A percentile compares a stretch with the other conserved stretches of the same genome.
phyloP scores from a whole-genome alignment of 2,329 filamentous ascomycete genomes.

The Epicoccum sorghinum region DNA sequence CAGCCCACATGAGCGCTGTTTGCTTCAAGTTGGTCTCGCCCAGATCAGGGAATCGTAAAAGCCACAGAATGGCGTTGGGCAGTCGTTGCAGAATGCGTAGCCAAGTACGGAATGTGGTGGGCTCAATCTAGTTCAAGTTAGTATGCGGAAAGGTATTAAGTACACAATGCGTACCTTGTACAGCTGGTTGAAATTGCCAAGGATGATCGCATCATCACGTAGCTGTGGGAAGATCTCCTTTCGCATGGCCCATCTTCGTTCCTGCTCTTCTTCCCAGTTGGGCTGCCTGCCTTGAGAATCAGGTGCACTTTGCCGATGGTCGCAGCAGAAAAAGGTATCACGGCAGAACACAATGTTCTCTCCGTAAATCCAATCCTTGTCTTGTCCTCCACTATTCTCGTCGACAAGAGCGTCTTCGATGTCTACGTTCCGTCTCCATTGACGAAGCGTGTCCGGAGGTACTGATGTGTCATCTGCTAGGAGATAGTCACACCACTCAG shows the following conservation, averaged over 20 bases:
- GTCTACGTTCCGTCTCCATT: conserved; percentile 75
- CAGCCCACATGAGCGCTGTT: conserved; percentile 84
- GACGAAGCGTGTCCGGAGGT: conserved; percentile 79
- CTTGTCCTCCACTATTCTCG: conserved; percentile 70
- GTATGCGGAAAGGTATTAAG: not conserved
- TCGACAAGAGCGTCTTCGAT: conserved; percentile 71
- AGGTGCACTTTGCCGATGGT: conserved; percentile 87
- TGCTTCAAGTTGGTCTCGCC: conserved; percentile 84
- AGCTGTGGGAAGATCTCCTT: conserved; percentile 88
- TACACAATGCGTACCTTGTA: conserved; percentile 76
- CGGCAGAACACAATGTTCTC: conserved; percentile 96
- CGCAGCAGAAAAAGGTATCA: conserved; percentile 97
- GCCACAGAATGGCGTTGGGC: conserved; percentile 90
- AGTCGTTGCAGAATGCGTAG: conserved; percentile 84
- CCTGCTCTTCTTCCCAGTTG: conserved; percentile 84
- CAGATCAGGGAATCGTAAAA: conserved; percentile 93
- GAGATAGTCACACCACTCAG: conserved; percentile 98
- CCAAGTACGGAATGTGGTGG: conserved; percentile 95
- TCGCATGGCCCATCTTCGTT: conserved; percentile 86
- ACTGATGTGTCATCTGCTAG: conserved; percentile 89
- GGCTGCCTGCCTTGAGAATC: conserved; percentile 69
- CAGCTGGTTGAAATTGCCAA: conserved; percentile 97
- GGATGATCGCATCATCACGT: conserved; percentile 81
- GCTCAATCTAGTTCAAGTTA: conserved; percentile 75
- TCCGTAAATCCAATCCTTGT: conserved; percentile 88